Percentiles rank a stretch among this genome's conserved stretches.
phyloP scores from a whole-genome alignment of 1,284 basidiomycete genomes.

The Pterulicium gracile region DNA sequence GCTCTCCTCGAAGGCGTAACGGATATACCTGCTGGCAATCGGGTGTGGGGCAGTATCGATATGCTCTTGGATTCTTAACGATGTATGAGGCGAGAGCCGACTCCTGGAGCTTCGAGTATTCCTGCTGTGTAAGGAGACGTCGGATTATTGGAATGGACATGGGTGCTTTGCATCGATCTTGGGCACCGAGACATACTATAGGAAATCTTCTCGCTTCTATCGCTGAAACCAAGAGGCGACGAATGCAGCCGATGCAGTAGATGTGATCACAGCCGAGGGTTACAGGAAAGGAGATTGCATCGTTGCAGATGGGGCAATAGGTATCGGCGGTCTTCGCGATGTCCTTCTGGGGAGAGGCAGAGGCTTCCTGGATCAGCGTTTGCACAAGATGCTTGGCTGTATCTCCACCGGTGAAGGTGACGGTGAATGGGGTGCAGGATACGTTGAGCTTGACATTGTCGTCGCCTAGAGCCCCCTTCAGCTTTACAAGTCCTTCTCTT shows the following conservation, averaged over 20 bases:
- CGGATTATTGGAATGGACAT: slow-evolving; percentile 43
- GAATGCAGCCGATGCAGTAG: slow-evolving; percentile 54
- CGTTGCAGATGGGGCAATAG: slow-evolving; percentile 56
- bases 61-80: slow-evolving; percentile 43
- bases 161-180: slow-evolving; percentile 38
- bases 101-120: slow-evolving; percentile 43
- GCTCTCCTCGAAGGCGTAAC: slow-evolving; percentile 29
- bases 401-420: slow-evolving; percentile 19
- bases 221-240: slow-evolving; percentile 43
- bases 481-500: slow-evolving; percentile 12
- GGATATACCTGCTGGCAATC: slow-evolving; percentile 67
- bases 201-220: slow-evolving; percentile 44
- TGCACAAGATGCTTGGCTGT: slow-evolving; percentile 28
- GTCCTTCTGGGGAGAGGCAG: slow-evolving; percentile 8
- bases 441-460: slow-evolving; percentile 30
- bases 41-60: slow-evolving; percentile 63
- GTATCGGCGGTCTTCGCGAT: neutral
- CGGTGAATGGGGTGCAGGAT: slow-evolving; percentile 14
- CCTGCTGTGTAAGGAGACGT: slow-evolving; percentile 31
- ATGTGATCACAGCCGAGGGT: slow-evolving; percentile 49
- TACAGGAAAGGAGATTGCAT: slow-evolving; percentile 36
- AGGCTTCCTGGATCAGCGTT: slow-evolving; percentile 18
- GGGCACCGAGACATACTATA: slow-evolving; percentile 50
- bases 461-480: slow-evolving; percentile 23
- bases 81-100: slow-evolving; percentile 49